Percentiles rank a stretch among this genome's conserved stretches.
Evolutionary conservation across 164 flowering plant genomes (phyloP).

Genomic region (Dillenia turbinata): DNA sequence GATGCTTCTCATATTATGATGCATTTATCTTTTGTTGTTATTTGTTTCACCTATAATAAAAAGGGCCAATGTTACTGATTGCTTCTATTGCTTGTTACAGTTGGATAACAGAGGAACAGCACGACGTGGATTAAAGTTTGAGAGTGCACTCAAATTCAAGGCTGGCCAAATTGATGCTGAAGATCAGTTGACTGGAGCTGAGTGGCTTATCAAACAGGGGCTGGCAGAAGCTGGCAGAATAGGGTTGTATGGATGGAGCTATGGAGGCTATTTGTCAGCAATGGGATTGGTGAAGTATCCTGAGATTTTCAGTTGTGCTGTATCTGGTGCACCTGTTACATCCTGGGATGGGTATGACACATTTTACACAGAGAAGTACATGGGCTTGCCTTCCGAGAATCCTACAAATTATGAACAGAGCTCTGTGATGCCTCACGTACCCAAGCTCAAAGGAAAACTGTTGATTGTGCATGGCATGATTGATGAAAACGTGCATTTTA

Average conservation of each 20-base stretch:
- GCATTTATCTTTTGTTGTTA: too few relatives aligned
- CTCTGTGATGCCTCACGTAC: slow-evolving; percentile 74
- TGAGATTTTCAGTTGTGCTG: slow-evolving; percentile 62
- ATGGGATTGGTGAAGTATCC: slow-evolving; percentile 65
- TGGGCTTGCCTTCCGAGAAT: slow-evolving; percentile 75
- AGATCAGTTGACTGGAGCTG: slow-evolving; percentile 79
- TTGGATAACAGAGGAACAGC: slow-evolving; percentile 86
- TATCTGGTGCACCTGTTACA: slow-evolving; percentile 89
- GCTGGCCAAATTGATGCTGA: slow-evolving; percentile 64
- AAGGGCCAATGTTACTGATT: not conserved
- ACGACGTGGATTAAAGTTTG: slow-evolving; percentile 88
- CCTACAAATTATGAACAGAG: slow-evolving; percentile 36
- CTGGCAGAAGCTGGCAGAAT: slow-evolving; percentile 59
- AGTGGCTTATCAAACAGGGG: slow-evolving; percentile 83
- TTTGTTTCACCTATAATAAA: not conserved
- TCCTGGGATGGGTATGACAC: slow-evolving; percentile 98
- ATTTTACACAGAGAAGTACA: slow-evolving; percentile 93
- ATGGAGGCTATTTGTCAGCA: slow-evolving; percentile 91
- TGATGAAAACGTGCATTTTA: slow-evolving; percentile 91
- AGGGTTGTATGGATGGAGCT: slow-evolving; percentile 96
- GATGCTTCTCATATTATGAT: too few relatives aligned
- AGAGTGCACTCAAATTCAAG: slow-evolving; percentile 60
- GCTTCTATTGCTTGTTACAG: slow-evolving; percentile 28
- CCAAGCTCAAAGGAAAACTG: slow-evolving; percentile 60
- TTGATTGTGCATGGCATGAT: slow-evolving; percentile 93